Evolutionary conservation across 345 rosid genomes (phyloP).

Genomic region (Cardamine chenopodiifolia): DNA sequence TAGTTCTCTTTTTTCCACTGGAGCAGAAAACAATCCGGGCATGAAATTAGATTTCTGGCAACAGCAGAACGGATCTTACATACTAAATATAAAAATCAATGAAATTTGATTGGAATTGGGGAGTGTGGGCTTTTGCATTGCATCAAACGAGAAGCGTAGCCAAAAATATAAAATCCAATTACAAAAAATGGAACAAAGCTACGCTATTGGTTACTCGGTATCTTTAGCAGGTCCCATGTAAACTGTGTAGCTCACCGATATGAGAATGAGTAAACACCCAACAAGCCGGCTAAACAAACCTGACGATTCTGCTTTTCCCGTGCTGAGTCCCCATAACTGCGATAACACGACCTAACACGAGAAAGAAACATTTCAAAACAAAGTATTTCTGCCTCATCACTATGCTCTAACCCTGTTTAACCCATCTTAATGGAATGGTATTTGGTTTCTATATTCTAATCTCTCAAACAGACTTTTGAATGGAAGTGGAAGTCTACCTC

Average conservation of each 20-base stretch:
- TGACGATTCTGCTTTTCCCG: constrained; percentile 47
- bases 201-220: constrained; percentile 44
- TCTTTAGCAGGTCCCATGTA: constrained; percentile 78
- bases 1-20: not conserved
- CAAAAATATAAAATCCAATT: not conserved
- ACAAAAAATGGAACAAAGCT: not conserved
- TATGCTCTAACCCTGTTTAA: not conserved
- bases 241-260: constrained; percentile 67
- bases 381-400: not conserved
- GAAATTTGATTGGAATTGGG: not conserved
- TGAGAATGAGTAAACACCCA: constrained; percentile 71
- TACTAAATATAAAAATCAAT: not conserved
- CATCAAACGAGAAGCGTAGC: not conserved
- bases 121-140: not conserved
- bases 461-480: too few relatives aligned
- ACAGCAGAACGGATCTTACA: not conserved
- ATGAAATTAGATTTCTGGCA: not conserved
- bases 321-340: constrained; percentile 59
- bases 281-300: constrained; percentile 57
- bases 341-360: constrained; percentile 62
- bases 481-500: constrained; percentile 51
- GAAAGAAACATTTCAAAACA: not conserved
- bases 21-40: not conserved
- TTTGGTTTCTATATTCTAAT: too few relatives aligned
- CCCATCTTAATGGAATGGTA: not conserved